Evolutionary conservation across 352 stramenopile species (phyloP).

Genomic region (Pythium aristosporum): DNA sequence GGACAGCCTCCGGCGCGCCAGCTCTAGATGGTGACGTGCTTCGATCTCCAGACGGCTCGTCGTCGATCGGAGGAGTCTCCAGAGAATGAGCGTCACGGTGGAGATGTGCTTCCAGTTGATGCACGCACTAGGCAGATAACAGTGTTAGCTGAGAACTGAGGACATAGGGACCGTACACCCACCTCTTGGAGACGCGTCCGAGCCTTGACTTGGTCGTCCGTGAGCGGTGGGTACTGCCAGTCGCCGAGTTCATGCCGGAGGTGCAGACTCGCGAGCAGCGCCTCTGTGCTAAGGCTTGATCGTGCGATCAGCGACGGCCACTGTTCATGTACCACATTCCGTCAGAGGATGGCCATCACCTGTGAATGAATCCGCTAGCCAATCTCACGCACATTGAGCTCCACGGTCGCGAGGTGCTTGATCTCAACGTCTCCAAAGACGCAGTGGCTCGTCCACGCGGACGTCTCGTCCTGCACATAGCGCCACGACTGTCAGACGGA

Average conservation of each 20-base stretch:
- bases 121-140: slow-evolving; percentile 3
- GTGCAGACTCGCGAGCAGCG: slow-evolving; percentile 33
- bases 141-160: background rate
- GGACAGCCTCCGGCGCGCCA: background rate
- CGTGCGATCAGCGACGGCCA: slow-evolving; percentile 49
- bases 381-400: slow-evolving; percentile 39
- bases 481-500: background rate
- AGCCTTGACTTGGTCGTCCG: slow-evolving; percentile 38
- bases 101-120: background rate
- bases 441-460: slow-evolving; percentile 30
- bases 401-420: slow-evolving; percentile 41
- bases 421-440: slow-evolving; percentile 52
- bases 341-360: background rate
- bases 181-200: slow-evolving; percentile 40
- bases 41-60: background rate
- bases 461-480: background rate
- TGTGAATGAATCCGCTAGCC: too few relatives aligned
- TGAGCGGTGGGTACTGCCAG: slow-evolving; percentile 49
- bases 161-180: background rate
- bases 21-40: slow-evolving; percentile 2
- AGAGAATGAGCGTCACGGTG: background rate
- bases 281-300: slow-evolving; percentile 35
- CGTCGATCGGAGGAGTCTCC: background rate
- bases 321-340: slow-evolving; percentile 19
- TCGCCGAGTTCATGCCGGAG: slow-evolving; percentile 56